Evolutionary conservation across 495 filamentous ascomycete species (phyloP), one percentile per base, ranked within the genome.

Genomic region (Parathielavia hyrcaniae): DNA sequence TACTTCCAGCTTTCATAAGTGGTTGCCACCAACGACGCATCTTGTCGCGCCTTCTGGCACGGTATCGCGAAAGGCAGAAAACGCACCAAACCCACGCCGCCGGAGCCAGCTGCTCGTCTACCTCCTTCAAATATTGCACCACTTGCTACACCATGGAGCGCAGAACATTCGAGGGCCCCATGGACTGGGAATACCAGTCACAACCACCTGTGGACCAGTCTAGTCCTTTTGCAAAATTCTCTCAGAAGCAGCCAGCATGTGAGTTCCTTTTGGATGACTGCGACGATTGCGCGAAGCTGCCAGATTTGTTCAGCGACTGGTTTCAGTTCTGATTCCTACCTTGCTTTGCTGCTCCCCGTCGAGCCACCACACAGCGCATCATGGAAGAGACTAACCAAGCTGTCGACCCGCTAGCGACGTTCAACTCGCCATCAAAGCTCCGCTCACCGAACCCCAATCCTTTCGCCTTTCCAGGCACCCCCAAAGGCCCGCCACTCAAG

Each of bases 141-240:
- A 35, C 51, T 48, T 19, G 46, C 50, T 46, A 12, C 55, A 41
- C 45, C 44, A 78, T 79, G 76, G 69, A 74, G 10, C 68, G 71
- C 40, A 71, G 77, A 59, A 74, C 67, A 0, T 72, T 64, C 43
- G 77, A 77, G 52, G 68, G 73, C 57, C 73, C 67, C 46, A 79
- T 79, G 77, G 77, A 79, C 53, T 79, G 76, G 75, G 74, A 79
- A 53, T 77, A 76, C 67, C 69, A 77, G 58, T 65, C 66, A 45
- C 39, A 67, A 45, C 75, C 67, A 4, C 73, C 75, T 0, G 63
- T 79, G 53, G 77, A 79, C 64, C 67, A 66, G 11, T 71, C 75
- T 4, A 79, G 77, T 53, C 77, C 76, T 0, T 78, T 75, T 62
- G 73, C 70, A 19, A 66, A 72, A 64, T 67, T 73, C 20, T 54